These are phyloP conservation scores for Sclerotinia trifoliorum DNA, from an alignment of 2,329 filamentous ascomycete genomes.

Conservation along the genomic window DNA sequence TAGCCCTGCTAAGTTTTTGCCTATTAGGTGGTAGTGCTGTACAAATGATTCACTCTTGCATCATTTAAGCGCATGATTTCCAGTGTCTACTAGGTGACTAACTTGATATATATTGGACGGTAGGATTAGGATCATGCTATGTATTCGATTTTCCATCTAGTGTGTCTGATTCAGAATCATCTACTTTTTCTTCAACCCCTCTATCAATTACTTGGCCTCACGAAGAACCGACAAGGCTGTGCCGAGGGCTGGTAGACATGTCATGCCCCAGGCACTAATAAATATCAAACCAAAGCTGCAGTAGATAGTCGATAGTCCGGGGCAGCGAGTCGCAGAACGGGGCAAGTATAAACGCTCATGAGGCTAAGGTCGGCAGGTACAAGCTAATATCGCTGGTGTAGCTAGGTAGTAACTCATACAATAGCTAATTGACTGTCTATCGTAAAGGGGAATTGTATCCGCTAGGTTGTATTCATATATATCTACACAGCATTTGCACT, in stretches of 20 bases:
- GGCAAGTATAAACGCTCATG: too few relatives aligned
- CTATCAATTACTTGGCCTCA: background rate
- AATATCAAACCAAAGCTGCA: background rate
- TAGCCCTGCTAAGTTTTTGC: constrained; percentile 3
- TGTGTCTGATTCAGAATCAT: too few relatives aligned
- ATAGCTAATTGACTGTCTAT: too few relatives aligned
- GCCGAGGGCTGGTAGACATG: background rate
- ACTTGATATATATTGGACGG: background rate
- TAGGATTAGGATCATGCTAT: too few relatives aligned
- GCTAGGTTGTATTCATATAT: too few relatives aligned
- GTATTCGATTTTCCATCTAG: too few relatives aligned
- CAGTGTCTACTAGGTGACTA: background rate
- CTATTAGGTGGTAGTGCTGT: background rate
- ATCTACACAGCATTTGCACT: too few relatives aligned
- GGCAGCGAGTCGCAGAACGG: too few relatives aligned
- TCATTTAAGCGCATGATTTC: background rate
- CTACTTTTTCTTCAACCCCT: background rate
- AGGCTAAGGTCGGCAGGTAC: too few relatives aligned
- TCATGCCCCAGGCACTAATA: background rate
- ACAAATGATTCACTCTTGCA: background rate
- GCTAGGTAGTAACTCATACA: too few relatives aligned
- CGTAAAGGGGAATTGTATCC: too few relatives aligned
- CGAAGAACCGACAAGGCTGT: background rate
- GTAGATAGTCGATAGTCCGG: background rate
- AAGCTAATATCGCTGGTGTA: too few relatives aligned